Base-by-base conservation (phyloP, 345 rosid species). In the Brassica rapa region DNA sequence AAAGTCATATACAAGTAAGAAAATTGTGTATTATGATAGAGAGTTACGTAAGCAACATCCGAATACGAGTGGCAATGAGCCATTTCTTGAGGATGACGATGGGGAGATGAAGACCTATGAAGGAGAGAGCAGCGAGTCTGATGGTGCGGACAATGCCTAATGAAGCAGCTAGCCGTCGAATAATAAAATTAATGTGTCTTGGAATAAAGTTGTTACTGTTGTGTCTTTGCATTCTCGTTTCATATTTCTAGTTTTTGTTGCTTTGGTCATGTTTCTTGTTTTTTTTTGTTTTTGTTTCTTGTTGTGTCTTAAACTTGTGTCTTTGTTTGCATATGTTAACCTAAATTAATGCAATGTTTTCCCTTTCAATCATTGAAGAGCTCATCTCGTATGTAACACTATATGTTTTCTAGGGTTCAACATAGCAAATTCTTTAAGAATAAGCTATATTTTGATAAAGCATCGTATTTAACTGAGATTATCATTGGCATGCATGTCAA, bases 301-400 rank as follows among this genome's bases (percentile, higher is more conserved):
- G 21, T 19, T 19, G 21, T 19, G 21, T 19, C 21, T 19, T 19
- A 19, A 19, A 19, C 21, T 19, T 19, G 21, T 19, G 21, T 19
- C 21, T 19, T 19, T 19, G 21, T 19, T 19, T 19, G 21, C 21
- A 19, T 19, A 19, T 73, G 49, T 62, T 43, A 43, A 16, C 62
- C 51, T 46, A 19, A 73, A 29, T 25, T 3, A 63, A 73, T 62
- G 14, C 23, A 63, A 32, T 73, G 57, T 53, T 15, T 53, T 53
- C 23, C 23, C 24, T 37, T 37, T 57, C 37, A 72, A 4, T 60
- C 27, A 25, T 37, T 39, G 25, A 59, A 71, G 37, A 71, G 25
- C 9, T 57, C 65, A 37, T 57, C 23, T 27, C 24, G 37, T 57
- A 35, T 25, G 15, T 7, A 25, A 37, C 27, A 29, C 27, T 43